A percentile compares a stretch with the other conserved stretches of the same genome.
Conservation (phyloP, 495 filamentous ascomycete species). For the Aspergillus egyptiacus region DNA sequence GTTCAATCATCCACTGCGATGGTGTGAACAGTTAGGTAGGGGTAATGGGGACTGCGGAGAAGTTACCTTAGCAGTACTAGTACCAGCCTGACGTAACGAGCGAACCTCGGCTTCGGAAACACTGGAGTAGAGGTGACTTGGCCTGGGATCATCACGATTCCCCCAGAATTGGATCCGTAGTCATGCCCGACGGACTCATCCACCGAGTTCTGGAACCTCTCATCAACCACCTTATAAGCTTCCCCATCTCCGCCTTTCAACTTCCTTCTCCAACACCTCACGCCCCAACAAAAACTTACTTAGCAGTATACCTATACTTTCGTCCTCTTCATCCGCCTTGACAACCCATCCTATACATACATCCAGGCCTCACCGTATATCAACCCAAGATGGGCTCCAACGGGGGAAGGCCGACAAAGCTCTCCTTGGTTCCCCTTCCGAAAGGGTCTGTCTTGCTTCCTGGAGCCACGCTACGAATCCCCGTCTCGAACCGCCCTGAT, state of each 20-base stretch:
- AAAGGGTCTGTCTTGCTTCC: conserved; percentile 73
- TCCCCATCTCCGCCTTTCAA: conserved; percentile 9
- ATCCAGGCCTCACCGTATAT: conserved; percentile 13
- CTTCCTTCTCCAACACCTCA: not conserved
- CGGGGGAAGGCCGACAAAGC: conserved; percentile 42
- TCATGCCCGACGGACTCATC: conserved; percentile 21
- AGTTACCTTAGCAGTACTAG: not conserved
- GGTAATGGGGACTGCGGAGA: no score
- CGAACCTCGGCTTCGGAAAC: conserved; percentile 42
- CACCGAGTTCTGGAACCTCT: conserved; percentile 32
- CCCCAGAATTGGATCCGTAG: no score
- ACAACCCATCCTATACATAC: not conserved
- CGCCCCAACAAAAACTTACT: no score
- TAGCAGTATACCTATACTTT: not conserved
- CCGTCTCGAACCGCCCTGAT: conserved; percentile 72
- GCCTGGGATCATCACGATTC: conserved; percentile 25
- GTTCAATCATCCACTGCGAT: no score
- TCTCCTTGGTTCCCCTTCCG: conserved; percentile 72
- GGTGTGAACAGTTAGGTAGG: no score
- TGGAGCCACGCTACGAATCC: conserved; percentile 69
- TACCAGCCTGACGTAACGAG: conserved; percentile 21
- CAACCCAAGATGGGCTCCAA: conserved; percentile 37
- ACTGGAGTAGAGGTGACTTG: conserved; percentile 31
- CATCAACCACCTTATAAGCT: conserved; percentile 11
- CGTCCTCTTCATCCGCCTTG: not conserved